Evolutionary conservation across 73 alveolate species (phyloP), one percentile per base, ranked within the genome.

Genomic region (Durusdinium trenchii): DNA sequence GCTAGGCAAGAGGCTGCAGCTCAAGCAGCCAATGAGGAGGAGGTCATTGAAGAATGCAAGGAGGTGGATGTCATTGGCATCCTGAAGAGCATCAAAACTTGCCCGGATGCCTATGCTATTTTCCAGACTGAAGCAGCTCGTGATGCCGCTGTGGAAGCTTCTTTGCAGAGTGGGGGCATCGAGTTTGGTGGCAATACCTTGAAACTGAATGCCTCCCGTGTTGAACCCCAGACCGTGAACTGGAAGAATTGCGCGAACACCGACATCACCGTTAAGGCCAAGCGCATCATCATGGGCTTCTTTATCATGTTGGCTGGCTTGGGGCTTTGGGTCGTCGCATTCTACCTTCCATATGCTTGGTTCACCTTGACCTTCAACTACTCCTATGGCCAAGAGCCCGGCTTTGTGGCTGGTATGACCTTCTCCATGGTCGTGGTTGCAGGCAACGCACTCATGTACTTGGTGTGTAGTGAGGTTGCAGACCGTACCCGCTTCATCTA

Each of bases 361-460:
- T 91, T 91, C 98, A 91, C 98, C 90, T 36, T 91, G 98, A 91
- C 98, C 76, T 91, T 91, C 98, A 91, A 91, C 98, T 91, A 91
- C 36, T 91, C 98, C 76, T 91, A 91, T 23, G 98, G 98, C 57
- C 96, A 90, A 75, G 98, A 91, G 90, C 98, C 98, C 20, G 98
- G 98, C 75, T 91, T 91, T 60, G 98, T 91, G 87, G 98, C 98
- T 35, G 98, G 98, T 78, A 91, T 91, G 98, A 91, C 98, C 90
- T 91, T 91, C 98, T 69, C 90, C 38, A 69, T 91, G 98, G 98
- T 91, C 38, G 98, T 91, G 40, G 87, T 51, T 30, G 46, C 81
- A 1, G 81, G 86, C 73, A 73, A 93, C 62, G 90, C 98, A 47
- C 7, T 93, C 79, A 93, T 75, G 99, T 94, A 94, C 67, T 18